Base-by-base conservation (phyloP, 306 rosid species). In the Psophocarpus tetragonolobus region DNA sequence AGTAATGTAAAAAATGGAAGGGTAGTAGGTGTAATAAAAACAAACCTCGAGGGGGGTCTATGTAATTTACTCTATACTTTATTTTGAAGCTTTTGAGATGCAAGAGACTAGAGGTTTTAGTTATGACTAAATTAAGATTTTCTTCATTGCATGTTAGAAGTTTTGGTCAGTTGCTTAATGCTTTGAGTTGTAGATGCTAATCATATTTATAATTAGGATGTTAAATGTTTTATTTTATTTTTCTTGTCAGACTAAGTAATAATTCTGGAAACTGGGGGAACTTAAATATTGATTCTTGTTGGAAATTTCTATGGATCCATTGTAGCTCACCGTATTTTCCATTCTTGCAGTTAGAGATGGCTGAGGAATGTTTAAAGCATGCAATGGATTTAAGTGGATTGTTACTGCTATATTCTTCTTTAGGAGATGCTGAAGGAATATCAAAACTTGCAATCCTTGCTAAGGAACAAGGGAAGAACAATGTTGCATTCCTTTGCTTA, bases 401-500 rank as follows among this genome's bases (percentile, higher is more conserved):
- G 82, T 80, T 96, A 79, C 87, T 96, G 76, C 91, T 96, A 6
- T 96, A 96, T 87, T 96, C 99, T 86, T 96, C 99, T 86, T 85
- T 96, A 57, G 99, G 99, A 51, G 99, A 96, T 84, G 96, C 96
- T 32, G 98, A 90, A 84, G 99, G 99, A 83, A 91, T 96, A 80
- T 88, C 89, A 39, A 74, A 80, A 53, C 98, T 96, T 84, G 96
- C 96, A 75, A 78, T 81, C 69, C 91, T 91, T 82, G 98, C 99
- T 51, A 96, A 91, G 83, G 97, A 91, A 77, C 99, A 92, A 79
- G 99, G 99, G 80, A 96, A 96, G 88, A 96, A 96, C 84, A 96
- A 96, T 78, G 99, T 96, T 51, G 93, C 99, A 39, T 96, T 87
- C 86, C 96, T 96, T 68, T 96, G 97, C 90, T 84, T 96, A 76